Conservation (phyloP, 169 alveolate species). For the Plasmodium gaboni region DNA sequence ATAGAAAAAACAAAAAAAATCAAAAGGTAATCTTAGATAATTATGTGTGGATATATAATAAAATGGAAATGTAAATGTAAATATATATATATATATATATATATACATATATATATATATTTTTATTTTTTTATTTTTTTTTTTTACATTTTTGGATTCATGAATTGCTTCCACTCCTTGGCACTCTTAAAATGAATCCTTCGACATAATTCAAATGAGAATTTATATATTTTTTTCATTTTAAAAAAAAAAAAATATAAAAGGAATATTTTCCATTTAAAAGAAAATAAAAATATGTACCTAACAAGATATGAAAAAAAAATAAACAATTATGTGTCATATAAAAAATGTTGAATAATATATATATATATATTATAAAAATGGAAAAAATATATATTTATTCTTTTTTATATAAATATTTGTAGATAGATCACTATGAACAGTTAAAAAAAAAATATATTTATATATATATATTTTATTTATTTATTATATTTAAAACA, state of each 20-base stretch:
- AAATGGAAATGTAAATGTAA: neutral
- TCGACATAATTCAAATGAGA: slow-evolving; percentile 13
- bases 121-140: neutral
- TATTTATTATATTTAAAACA: neutral
- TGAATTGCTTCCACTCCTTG: slow-evolving; percentile 71
- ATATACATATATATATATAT: neutral
- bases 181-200: slow-evolving; percentile 65
- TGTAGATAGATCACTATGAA: too few relatives aligned
- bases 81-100: neutral
- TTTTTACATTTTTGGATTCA: slow-evolving; percentile 67
- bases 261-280: too few relatives aligned
- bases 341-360: too few relatives aligned
- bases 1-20: neutral
- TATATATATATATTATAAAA: too few relatives aligned
- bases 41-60: neutral
- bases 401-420: too few relatives aligned
- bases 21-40: too few relatives aligned
- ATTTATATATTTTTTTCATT: slow-evolving; percentile 9
- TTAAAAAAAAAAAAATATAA: neutral
- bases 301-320: too few relatives aligned
- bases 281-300: too few relatives aligned
- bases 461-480: too few relatives aligned
- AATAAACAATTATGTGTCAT: too few relatives aligned
- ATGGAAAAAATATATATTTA: too few relatives aligned
- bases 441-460: too few relatives aligned